Base-by-base conservation (phyloP, 2,329 filamentous ascomycete genomes). In the Trichophyton verrucosum region DNA sequence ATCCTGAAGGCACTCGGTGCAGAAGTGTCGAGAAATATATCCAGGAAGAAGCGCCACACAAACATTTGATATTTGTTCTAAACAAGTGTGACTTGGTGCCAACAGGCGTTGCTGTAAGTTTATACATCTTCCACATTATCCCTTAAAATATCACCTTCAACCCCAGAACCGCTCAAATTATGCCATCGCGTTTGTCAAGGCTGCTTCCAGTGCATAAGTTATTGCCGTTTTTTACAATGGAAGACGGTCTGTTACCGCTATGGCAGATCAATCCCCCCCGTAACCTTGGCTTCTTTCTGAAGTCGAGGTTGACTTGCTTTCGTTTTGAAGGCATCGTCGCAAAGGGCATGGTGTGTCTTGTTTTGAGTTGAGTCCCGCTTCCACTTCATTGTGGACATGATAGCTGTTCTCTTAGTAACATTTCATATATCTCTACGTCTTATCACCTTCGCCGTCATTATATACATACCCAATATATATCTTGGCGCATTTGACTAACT, bases 351-450 rank as follows among this genome's bases (percentile, higher is more conserved):
- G 82, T 77, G 81, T 94, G 89, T 86, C 87, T 88, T 86, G 86
- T 89, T 82, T 87, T 90, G 92, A 97, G 94, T 97, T 96, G 94
- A 97, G 87, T 80, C 80, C 84, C 85, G 83, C 82, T 84, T 83
- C 83, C 81, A 77, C 82, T 79, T 70, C 74, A 73, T 71, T 71
- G 81, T 78, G 75, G 78, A 13, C 77, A 76, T 77, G 77, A 70
- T 91, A 85, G 87, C 84, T 83, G 82, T 82, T 81, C 88, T 97
- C 94, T 95, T 99, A 99, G 94, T 97, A 87, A 89, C 87, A 89
- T 88, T 87, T 87, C 91, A 92, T 83, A 99, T 87, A 91, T 84
- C 64, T 61, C 62, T 66, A 59, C 66, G 58, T 65, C 69, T 13
- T 13, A 13, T 38, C 33, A 38, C 65, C 69, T 61, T 65, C 64